Evolutionary conservation across 208 protist species (phyloP).

Genomic region (Leishmania mexicana): DNA sequence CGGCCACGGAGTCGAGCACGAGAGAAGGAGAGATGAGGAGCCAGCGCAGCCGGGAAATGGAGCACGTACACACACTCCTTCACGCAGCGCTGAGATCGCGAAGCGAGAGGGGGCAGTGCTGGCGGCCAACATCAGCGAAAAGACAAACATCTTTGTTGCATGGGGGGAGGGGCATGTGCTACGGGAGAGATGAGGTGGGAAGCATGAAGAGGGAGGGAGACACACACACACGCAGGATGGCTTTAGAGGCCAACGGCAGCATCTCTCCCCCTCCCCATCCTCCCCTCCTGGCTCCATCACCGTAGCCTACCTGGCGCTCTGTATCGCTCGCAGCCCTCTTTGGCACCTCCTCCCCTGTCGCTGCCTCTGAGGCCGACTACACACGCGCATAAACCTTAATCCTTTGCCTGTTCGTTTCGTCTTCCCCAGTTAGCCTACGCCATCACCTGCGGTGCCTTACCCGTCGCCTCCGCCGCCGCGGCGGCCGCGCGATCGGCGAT

Average conservation of each 20-base stretch:
- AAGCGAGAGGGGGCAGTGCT: not conserved
- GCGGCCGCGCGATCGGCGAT: slow-evolving; percentile 72
- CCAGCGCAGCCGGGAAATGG: not conserved
- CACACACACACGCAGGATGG: not conserved
- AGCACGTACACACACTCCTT: not conserved
- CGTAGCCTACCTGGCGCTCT: not conserved
- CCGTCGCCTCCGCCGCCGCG: slow-evolving; percentile 37
- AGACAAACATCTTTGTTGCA: not conserved
- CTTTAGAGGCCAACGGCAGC: not conserved
- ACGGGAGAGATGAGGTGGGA: not conserved
- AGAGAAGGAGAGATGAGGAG: not conserved
- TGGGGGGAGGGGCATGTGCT: not conserved
- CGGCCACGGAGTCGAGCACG: not conserved
- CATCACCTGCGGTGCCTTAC: slow-evolving; percentile 27
- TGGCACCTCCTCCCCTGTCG: not conserved
- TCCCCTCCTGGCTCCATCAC: not conserved
- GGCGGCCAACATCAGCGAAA: not conserved
- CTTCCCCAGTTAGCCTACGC: slow-evolving; percentile 7
- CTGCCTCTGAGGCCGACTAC: not conserved
- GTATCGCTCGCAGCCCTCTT: not conserved
- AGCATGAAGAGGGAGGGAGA: not conserved
- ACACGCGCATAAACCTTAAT: not conserved
- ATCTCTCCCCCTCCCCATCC: not conserved
- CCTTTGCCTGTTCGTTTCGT: not conserved
- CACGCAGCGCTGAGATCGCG: not conserved